Evolutionary conservation across 305 asterid genomes (phyloP), one percentile per base, ranked within the genome.

Genomic region (Fraxinus sp.): DNA sequence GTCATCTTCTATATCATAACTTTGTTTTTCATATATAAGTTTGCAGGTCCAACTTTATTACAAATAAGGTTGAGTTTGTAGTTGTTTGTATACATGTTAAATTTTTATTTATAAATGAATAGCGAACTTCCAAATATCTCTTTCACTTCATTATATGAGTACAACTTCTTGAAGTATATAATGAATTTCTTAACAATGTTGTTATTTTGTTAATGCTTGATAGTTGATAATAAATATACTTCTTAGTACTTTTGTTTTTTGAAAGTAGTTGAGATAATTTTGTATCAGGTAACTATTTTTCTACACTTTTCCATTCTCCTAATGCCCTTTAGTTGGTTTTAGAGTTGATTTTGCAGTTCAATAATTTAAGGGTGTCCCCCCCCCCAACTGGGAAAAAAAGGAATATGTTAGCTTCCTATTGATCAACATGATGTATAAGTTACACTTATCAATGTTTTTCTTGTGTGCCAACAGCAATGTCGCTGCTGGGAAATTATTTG

Each of bases 401-500:
- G 28, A 59, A 20, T 59, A 18, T 7, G 11, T 6, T 18, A 20
- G 52, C 46, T 52, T 30, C 81, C 20, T n/a, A 37, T 59, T 78
- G 49, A 78, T 64, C 77, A 71, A 72, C 59, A 57, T 70, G 20
- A 41, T 76, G 76, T 64, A 72, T 37, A 41, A 10, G 16, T 20
- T 64, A 24, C n/a, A 52, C 81, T 78, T 77, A 81, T 79, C 80
- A 68, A 8, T 84, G 52, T 78, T 82, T 62, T 77, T 66, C n/a
- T 55, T 82, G 44, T 81, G 44, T 81, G 57, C 37, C 83, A 73
- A 86, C 97, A 97, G 98, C 90, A 97, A 97, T 87, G 98, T 94
- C 76, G 98, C 98, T 84, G 98, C 99, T 84, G 99, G 98, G 76
- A 93, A 89, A 87, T 87, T 97, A 87, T 97, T 97, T 87, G 99